A percentile compares a stretch with the other conserved stretches of the same genome.
phyloP scores from a whole-genome alignment of 805 yeast genomes.

The Sungouiella blattae region DNA sequence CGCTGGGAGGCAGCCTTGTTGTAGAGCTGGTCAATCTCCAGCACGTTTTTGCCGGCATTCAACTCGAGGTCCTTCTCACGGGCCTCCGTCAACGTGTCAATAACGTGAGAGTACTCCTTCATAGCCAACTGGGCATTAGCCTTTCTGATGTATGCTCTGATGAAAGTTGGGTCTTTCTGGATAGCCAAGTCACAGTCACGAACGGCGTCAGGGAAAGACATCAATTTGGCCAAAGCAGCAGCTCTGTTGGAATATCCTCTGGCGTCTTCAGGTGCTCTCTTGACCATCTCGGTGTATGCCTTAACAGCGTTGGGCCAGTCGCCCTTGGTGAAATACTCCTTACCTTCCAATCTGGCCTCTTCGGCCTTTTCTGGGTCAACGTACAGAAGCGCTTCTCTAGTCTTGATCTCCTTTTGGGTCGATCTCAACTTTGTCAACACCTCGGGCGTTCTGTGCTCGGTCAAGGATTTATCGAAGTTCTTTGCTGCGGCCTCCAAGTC shows the following conservation, averaged over 20 bases:
- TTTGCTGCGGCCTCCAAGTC: constrained; percentile 72
- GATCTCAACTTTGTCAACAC: constrained; percentile 81
- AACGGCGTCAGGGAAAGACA: constrained; percentile 97
- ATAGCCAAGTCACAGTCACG: constrained; percentile 90
- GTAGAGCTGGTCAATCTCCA: constrained; percentile 80
- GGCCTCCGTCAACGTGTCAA: constrained; percentile 78
- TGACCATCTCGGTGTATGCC: constrained; percentile 91
- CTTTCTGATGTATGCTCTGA: constrained; percentile 95
- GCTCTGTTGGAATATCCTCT: constrained; percentile 98
- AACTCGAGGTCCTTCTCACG: constrained; percentile 67
- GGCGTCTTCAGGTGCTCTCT: constrained; percentile 95
- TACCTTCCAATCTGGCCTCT: constrained; percentile 91
- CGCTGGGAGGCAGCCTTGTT: constrained; percentile 76
- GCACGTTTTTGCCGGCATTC: constrained; percentile 51
- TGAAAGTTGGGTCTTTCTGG: constrained; percentile 78
- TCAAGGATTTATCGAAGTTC: constrained; percentile 82
- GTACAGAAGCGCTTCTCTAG: constrained; percentile 71
- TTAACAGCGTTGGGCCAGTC: constrained; percentile 97
- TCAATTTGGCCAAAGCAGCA: constrained; percentile 88
- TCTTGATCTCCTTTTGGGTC: constrained; percentile 82
- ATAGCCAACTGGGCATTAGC: constrained; percentile 91
- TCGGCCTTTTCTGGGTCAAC: constrained; percentile 91
- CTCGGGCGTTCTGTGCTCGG: constrained; percentile 97
- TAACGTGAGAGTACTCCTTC: constrained; percentile 77
- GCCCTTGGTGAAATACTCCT: constrained; percentile 79